Evolutionary conservation across 352 stramenopile species (phyloP).

Genomic region (Globisporangium okanoganense): DNA sequence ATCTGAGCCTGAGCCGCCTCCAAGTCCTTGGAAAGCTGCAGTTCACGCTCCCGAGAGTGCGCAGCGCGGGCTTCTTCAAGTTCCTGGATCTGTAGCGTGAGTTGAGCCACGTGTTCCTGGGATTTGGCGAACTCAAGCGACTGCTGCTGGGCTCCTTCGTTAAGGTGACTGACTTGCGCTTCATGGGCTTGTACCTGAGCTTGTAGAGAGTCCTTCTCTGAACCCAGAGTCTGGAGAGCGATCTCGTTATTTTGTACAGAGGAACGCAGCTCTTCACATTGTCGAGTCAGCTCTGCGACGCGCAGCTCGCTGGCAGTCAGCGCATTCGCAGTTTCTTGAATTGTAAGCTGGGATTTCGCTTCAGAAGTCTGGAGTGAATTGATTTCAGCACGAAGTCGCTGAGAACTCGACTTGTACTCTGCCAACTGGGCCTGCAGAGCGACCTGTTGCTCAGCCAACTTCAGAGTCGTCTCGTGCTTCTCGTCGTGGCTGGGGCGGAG

Average conservation of each 20-base stretch:
- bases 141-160: background rate
- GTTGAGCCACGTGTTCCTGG: background rate
- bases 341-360: background rate
- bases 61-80: constrained; percentile 15
- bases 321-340: background rate
- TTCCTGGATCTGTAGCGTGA: constrained; percentile 2
- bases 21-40: constrained; percentile 16
- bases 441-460: background rate
- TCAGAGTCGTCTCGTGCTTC: background rate
- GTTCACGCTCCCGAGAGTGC: constrained; percentile 14
- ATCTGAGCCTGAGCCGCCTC: constrained; percentile 22
- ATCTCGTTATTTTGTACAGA: background rate
- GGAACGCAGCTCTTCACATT: background rate
- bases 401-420: background rate
- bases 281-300: background rate
- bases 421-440: constrained; percentile 4
- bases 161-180: background rate
- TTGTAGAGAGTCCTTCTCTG: background rate
- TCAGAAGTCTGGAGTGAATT: background rate
- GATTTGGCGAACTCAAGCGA: background rate
- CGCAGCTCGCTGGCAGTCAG: background rate
- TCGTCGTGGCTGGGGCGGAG: background rate
- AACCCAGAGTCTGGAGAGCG: background rate
- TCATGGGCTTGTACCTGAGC: background rate
- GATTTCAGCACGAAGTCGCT: constrained; percentile 1